These are phyloP conservation scores for Clarireedia paspali DNA, from an alignment of 2,329 filamentous ascomycete genomes.

Conservation along the genomic window DNA sequence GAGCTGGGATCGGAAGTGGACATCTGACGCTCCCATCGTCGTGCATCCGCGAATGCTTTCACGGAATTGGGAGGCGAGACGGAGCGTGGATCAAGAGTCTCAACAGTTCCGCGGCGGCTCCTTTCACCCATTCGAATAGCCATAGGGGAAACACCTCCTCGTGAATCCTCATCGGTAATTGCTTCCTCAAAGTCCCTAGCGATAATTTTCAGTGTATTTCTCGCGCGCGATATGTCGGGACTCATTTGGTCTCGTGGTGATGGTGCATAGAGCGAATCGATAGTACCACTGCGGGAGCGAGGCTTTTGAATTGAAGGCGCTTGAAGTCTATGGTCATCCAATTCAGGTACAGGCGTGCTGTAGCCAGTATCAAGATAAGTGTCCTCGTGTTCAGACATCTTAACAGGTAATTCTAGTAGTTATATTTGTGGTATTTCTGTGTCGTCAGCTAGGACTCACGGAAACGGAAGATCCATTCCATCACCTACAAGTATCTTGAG, in stretches of 20 bases:
- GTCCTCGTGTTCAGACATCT: slow-evolving; percentile 63
- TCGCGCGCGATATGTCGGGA: slow-evolving; percentile 34
- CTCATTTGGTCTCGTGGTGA: slow-evolving; percentile 23
- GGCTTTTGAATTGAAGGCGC: slow-evolving; percentile 50
- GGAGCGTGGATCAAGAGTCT: slow-evolving; percentile 55
- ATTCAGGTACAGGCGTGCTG: slow-evolving; percentile 66
- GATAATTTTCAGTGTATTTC: slow-evolving; percentile 36
- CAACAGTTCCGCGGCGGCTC: slow-evolving; percentile 46
- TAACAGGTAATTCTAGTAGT: slow-evolving; percentile 32
- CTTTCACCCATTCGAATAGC: slow-evolving; percentile 25
- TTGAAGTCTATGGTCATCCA: slow-evolving; percentile 81
- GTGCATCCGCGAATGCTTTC: slow-evolving; percentile 89
- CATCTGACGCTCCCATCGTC: slow-evolving; percentile 69
- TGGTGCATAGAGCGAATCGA: slow-evolving; percentile 59
- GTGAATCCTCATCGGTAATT: slow-evolving; percentile 66
- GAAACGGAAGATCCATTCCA: not conserved
- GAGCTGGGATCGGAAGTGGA: slow-evolving; percentile 66
- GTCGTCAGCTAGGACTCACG: not conserved
- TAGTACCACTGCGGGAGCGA: slow-evolving; percentile 60
- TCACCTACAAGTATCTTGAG: slow-evolving; percentile 1
- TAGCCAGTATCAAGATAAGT: slow-evolving; percentile 53
- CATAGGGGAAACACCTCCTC: slow-evolving; percentile 32
- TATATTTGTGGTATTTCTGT: slow-evolving; percentile 12
- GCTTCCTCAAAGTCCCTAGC: slow-evolving; percentile 84
- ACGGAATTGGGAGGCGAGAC: slow-evolving; percentile 92